Evolutionary conservation across 1,139 yeast genomes (phyloP), one percentile per base, ranked within the genome.

Genomic region (Saccharomycopsis hybrid): DNA sequence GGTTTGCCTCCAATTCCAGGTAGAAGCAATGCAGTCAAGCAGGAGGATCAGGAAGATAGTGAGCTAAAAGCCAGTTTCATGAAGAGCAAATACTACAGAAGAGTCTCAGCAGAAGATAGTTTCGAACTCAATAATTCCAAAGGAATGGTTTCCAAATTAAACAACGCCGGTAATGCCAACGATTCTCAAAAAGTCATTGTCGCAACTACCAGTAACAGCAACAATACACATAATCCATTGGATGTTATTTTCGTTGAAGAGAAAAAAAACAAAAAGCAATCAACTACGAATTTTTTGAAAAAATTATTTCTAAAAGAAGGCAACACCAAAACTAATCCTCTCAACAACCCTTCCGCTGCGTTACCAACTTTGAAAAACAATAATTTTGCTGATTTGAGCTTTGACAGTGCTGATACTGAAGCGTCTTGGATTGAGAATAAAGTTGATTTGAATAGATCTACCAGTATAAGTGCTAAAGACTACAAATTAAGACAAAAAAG

Each of bases 401-500:
- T 50, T 50, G 63, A 65, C 27, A 66, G 63, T 29, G 47, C 52
- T 18, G 49, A 50, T 18, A 43, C 50, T 24, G 53, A 50, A 11
- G 49, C 55, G 9, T 40, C 56, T 3, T 78, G 81, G 81, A 69
- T 77, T 39, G 76, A 75, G 41, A 70, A 70, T 11, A 74, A 76
- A 49, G 68, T 76, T 5, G 90, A 85, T 51, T 68, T 90, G 48
- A 80, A 85, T 61, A 74, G 97, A 58, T 80, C 90, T 59, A 84
- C 83, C 57, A 78, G 96, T 0, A 68, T 89, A 44, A 77, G 86
- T 1, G 71, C 81, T 3, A 77, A 74, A 50, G 96, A 89, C 57
- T 80, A 84, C 52, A 82, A 80, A 53, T 70, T 74, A 11, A 73
- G 97, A 56, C 81, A 85, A 43, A 77, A 76, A 61, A 69, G 88